Evolutionary conservation across 257 asterid species (phyloP).

Genomic region (Solanum ahanhuiri): DNA sequence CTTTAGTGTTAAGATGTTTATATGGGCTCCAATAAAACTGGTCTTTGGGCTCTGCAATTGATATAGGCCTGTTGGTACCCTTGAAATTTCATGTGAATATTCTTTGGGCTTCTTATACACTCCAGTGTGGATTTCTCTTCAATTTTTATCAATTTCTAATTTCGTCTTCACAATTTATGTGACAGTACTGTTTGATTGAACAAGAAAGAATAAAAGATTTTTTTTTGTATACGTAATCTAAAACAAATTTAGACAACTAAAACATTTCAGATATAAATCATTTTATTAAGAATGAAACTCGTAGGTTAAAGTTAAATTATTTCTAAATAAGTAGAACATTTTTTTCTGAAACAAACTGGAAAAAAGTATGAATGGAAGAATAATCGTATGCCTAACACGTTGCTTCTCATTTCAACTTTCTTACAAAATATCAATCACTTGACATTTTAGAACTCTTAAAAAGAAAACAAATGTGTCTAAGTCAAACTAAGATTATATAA

Average conservation of each 20-base stretch:
- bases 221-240: background rate
- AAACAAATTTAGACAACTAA: background rate
- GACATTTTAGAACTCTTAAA: background rate
- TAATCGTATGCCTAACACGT: background rate
- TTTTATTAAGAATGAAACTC: rapidly evolving
- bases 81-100: background rate
- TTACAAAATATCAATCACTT: background rate
- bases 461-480: background rate
- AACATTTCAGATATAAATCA: background rate
- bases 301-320: background rate
- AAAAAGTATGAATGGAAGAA: background rate
- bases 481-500: background rate
- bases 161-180: background rate
- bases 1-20: background rate
- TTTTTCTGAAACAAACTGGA: background rate
- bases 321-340: background rate
- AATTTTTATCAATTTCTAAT: background rate
- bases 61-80: background rate
- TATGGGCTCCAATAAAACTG: background rate
- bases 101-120: background rate
- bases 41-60: background rate
- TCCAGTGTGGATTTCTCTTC: background rate
- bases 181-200: background rate
- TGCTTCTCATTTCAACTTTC: background rate
- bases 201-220: background rate